These are phyloP conservation scores for Craspedostauros australis DNA, from an alignment of 108 stramenopile genomes.

Conservation along the genomic window DNA sequence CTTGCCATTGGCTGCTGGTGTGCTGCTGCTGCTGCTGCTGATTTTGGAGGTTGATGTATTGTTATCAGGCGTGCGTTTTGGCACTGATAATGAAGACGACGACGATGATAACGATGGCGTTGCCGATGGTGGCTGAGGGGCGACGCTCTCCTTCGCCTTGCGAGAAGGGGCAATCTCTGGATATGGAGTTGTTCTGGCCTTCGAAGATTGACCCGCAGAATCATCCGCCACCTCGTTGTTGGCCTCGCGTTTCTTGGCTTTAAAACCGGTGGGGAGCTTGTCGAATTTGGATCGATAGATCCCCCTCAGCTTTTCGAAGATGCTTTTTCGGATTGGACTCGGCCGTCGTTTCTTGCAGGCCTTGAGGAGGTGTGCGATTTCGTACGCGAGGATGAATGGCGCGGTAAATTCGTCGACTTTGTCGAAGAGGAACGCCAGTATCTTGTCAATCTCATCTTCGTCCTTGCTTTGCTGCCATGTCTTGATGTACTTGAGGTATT, in stretches of 20 bases:
- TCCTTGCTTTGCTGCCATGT: constrained; percentile 11
- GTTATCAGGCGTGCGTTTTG: background rate
- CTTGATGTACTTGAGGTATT: constrained; percentile 3
- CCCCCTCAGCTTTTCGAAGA: constrained; percentile 4
- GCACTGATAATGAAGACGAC: no score
- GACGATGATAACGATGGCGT: no score
- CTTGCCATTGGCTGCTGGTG: background rate
- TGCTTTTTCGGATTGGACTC: constrained; percentile 1
- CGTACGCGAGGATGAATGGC: constrained; percentile 19
- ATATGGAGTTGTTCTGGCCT: background rate
- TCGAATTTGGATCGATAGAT: constrained; percentile 12
- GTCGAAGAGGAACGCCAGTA: constrained; percentile 7
- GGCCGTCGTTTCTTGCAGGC: constrained; percentile 13
- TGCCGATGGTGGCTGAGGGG: no score
- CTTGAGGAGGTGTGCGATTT: constrained; percentile 23
- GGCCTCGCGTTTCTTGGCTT: constrained; percentile 5
- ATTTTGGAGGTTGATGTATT: background rate
- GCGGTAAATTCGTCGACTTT: constrained; percentile 10
- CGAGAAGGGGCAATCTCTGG: no score
- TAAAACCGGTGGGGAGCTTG: constrained; percentile 19
- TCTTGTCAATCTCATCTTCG: constrained; percentile 1
- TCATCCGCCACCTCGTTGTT: background rate
- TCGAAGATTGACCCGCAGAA: background rate
- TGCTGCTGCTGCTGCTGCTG: background rate
- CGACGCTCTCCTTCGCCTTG: no score